These are phyloP conservation scores for Termitomyces sp. DNA, from an alignment of 768 basidiomycete genomes.

Conservation along the genomic window DNA sequence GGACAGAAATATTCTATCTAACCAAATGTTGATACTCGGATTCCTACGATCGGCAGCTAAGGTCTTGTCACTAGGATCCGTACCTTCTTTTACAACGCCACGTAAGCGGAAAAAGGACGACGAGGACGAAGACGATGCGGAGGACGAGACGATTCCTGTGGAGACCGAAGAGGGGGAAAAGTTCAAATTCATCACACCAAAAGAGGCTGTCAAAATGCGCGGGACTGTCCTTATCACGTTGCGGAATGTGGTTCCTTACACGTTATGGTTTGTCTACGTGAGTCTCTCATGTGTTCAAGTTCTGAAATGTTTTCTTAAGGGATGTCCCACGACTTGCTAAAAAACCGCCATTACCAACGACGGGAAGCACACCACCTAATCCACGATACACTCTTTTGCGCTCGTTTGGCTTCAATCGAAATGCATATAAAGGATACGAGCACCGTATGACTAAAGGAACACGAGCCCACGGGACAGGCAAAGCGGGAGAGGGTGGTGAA, in stretches of 20 bases:
- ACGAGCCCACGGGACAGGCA: constrained; percentile 61
- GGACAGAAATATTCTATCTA: constrained; percentile 87
- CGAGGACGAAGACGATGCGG: constrained; percentile 44
- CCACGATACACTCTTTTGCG: constrained; percentile 70
- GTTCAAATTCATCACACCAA: constrained; percentile 16
- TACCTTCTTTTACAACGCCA: constrained; percentile 40
- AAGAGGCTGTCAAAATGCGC: constrained; percentile 29
- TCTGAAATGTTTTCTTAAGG: constrained; percentile 39
- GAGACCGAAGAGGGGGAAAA: constrained; percentile 30
- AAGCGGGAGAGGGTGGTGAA: constrained; percentile 71
- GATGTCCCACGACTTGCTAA: constrained; percentile 75
- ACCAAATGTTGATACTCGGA: constrained; percentile 79
- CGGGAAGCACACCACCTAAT: constrained; percentile 47
- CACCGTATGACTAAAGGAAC: constrained; percentile 95
- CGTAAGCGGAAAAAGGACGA: constrained; percentile 46
- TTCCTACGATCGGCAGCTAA: constrained; percentile 76
- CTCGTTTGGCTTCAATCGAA: constrained; percentile 77
- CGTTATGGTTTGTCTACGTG: constrained; percentile 62
- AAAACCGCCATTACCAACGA: constrained; percentile 57
- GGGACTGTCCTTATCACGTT: constrained; percentile 87
- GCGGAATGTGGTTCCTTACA: constrained; percentile 85
- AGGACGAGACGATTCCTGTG: constrained; percentile 20
- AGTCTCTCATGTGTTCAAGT: neutral
- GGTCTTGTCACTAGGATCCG: constrained; percentile 56
- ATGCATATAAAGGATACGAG: constrained; percentile 79